phyloP scores from a whole-genome alignment of 129 eudicot genomes.

The Logfia minima region DNA sequence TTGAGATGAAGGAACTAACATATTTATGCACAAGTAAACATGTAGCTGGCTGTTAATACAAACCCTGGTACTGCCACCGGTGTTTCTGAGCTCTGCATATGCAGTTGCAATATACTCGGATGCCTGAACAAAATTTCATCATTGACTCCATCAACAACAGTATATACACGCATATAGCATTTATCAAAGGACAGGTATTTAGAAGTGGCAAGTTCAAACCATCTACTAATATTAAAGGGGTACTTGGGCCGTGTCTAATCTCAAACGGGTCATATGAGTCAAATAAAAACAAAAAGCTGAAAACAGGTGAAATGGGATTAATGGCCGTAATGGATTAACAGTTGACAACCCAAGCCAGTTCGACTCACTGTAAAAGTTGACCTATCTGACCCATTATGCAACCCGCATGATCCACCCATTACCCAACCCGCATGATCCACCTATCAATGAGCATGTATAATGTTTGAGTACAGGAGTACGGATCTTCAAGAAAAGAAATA shows the following conservation, averaged over 20 bases:
- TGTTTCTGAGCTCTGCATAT: constrained; percentile 96
- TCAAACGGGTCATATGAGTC: not conserved
- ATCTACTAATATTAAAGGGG: not conserved
- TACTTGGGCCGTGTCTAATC: not conserved
- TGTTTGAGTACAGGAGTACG: not conserved
- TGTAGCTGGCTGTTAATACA: constrained; percentile 19
- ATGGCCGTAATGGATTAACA: not conserved
- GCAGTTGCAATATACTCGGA: constrained; percentile 94
- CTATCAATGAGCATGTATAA: not conserved
- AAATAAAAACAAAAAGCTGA: not conserved
- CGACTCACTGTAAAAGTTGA: too few species aligned
- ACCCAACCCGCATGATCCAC: not conserved
- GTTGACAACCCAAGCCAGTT: not conserved
- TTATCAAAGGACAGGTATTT: too few species aligned
- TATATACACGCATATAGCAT: too few species aligned
- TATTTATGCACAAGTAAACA: not conserved
- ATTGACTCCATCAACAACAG: not conserved
- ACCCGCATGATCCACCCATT: not conserved
- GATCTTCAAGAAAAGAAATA: constrained; percentile 16
- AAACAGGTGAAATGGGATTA: not conserved
- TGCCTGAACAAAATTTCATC: constrained; percentile 50
- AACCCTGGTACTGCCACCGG: constrained; percentile 75
- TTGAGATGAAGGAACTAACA: not conserved
- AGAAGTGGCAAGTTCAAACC: not conserved
- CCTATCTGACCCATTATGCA: not conserved